Base-by-base conservation (phyloP, 768 basidiomycete species). In the Phlebiopsis gigantea region DNA sequence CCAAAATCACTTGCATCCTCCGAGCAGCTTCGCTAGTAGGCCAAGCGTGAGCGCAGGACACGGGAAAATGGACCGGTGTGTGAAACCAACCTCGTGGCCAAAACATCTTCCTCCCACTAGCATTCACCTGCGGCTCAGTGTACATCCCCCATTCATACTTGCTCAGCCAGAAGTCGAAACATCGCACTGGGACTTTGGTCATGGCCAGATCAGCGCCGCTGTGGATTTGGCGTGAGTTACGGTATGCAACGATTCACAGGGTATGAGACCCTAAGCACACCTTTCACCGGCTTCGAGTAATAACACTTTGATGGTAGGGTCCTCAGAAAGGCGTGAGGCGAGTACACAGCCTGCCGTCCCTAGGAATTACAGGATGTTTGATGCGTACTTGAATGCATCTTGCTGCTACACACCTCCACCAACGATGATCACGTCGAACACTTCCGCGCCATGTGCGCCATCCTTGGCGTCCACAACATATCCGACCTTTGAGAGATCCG, bases 281-380 rank as follows among this genome's bases (percentile, higher is more conserved):
- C 86, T 88, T 53, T 71, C 71, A 2, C 84, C 84, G 24, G 83
- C 77, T 63, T 86, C 84, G 2, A 86, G 66, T 1, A 86, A 65
- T 15, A 85, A 71, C 17, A 86, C 81, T 5, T 75, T 73, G 17
- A 83, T 62, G 1, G 68, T 69, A 0, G 81, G 78, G 55, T 83
- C 74, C 66, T 86, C 84, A 6, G 75, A 77, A 8, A 86, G 66
- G 14, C 84, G 75, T 3, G 82, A 72, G 8, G 83, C 84, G 7
- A 85, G 71, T 8, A 79, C 83, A 63, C 82, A 84, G 12, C 84
- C 84, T 2, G 82, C 76, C 10, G 83, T 85, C 5, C 84, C 83
- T 79, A 61, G 58, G 8, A 25, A 51, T 22, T 25, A 21, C 9
- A 31, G 29, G 5, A n/a, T n/a, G n/a, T n/a, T n/a, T n/a, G n/a